Percentiles rank a stretch among this genome's conserved stretches.
phyloP scores from a whole-genome alignment of 164 flowering plant species.

The Houttuynia cordata region DNA sequence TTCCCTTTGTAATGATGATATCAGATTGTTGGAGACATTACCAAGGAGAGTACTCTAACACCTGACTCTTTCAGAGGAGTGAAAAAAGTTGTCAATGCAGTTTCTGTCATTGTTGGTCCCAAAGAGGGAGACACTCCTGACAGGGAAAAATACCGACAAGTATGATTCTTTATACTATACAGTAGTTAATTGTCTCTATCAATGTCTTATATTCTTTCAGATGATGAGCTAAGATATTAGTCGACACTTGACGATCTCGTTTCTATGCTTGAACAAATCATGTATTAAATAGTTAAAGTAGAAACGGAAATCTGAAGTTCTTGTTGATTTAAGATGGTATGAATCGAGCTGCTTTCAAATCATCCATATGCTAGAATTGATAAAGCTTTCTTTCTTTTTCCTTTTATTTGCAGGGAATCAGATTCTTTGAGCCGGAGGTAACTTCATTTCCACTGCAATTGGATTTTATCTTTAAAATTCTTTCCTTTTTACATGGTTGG shows the following conservation, averaged over 20 bases:
- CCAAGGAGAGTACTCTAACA: conserved; percentile 57
- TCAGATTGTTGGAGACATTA: conserved; percentile 86
- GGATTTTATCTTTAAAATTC: too few relatives aligned
- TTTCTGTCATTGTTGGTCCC: conserved; percentile 92
- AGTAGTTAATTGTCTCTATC: neutral
- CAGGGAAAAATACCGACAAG: conserved; percentile 92
- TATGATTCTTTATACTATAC: conserved; percentile 11
- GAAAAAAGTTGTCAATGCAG: conserved; percentile 75
- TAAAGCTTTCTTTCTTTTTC: conserved; percentile 7
- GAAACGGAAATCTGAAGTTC: too few relatives aligned
- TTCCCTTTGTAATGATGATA: conserved; percentile 1
- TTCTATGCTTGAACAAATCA: too few relatives aligned
- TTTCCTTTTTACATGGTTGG: neutral
- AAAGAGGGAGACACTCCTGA: conserved; percentile 99
- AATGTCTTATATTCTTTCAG: neutral
- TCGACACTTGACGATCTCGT: neutral
- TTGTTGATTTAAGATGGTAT: too few relatives aligned
- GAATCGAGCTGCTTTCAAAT: neutral
- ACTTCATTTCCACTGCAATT: neutral
- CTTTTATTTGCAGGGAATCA: conserved; percentile 65
- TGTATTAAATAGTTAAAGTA: too few relatives aligned
- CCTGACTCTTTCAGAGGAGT: conserved; percentile 88
- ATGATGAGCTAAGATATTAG: neutral
- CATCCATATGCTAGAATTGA: neutral
- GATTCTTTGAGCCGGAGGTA: conserved; percentile 98